A percentile compares a stretch with the other conserved stretches of the same genome.
Conservation (phyloP, 192 early-diverging fungal genomes). For the Entomortierella beljakovae region DNA sequence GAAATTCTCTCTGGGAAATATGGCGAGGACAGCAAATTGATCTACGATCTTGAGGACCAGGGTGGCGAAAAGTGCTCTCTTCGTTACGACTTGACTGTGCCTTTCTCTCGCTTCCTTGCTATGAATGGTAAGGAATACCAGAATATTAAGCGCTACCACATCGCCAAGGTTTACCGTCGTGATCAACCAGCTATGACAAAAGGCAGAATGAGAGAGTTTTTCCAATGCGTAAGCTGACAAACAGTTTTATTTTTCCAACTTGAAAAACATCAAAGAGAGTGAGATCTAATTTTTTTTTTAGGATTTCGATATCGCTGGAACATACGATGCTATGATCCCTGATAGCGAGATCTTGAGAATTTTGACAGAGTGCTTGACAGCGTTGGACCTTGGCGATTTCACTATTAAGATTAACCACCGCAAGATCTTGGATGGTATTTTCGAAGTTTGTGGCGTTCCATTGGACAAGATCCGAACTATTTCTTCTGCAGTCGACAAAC, state of each 20-base stretch:
- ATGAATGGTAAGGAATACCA: constrained; percentile 86
- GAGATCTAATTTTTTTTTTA: constrained; percentile 15
- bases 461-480: constrained; percentile 88
- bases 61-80: constrained; percentile 96
- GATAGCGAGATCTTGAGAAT: constrained; percentile 92
- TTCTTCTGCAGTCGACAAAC: constrained; percentile 97
- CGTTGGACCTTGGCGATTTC: constrained; percentile 89
- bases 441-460: constrained; percentile 95
- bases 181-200: constrained; percentile 99
- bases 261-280: not conserved
- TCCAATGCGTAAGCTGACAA: constrained; percentile 85
- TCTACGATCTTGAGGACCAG: constrained; percentile 97
- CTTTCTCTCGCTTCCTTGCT: constrained; percentile 96
- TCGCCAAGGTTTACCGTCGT: constrained; percentile 98
- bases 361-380: constrained; percentile 82
- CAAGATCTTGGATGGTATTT: constrained; percentile 97
- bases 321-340: constrained; percentile 96
- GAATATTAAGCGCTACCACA: constrained; percentile 97
- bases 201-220: constrained; percentile 99
- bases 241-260: not conserved
- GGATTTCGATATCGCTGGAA: constrained; percentile 98
- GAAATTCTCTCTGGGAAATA: constrained; percentile 98
- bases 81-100: constrained; percentile 97
- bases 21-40: constrained; percentile 98
- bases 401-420: constrained; percentile 97